Evolutionary conservation across 352 stramenopile species (phyloP).

Genomic region (Globisporangium middletonii): DNA sequence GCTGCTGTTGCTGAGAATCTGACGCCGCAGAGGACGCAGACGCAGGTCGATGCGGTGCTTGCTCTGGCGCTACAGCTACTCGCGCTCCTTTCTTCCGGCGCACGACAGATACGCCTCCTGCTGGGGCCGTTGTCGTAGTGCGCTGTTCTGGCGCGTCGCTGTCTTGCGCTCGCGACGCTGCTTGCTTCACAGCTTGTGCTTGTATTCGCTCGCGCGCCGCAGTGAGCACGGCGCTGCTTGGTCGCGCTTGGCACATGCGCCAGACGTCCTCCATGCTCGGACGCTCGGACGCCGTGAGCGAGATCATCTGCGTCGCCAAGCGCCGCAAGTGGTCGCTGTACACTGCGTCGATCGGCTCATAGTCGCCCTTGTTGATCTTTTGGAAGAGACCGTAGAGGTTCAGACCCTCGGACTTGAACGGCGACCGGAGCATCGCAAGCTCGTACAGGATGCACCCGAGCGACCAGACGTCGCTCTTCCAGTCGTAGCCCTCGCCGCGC

Average conservation of each 20-base stretch:
- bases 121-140: background rate
- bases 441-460: constrained; percentile 96
- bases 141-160: background rate
- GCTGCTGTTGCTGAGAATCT: constrained; percentile 5
- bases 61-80: background rate
- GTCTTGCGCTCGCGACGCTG: background rate
- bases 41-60: background rate
- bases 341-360: constrained; percentile 46
- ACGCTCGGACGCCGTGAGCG: constrained; percentile 45
- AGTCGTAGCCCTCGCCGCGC: constrained; percentile 90
- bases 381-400: constrained; percentile 90
- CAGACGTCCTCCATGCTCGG: constrained; percentile 66
- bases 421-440: constrained; percentile 90
- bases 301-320: constrained; percentile 72
- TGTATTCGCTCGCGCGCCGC: constrained; percentile 10
- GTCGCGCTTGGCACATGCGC: constrained; percentile 33
- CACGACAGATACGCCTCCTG: background rate
- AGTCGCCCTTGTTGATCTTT: constrained; percentile 89
- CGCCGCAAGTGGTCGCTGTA: constrained; percentile 59
- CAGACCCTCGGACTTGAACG: constrained; percentile 91
- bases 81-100: background rate
- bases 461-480: constrained; percentile 94
- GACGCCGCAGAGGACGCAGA: background rate
- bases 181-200: background rate
- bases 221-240: constrained; percentile 13